These are phyloP conservation scores for Dendrobium officinale DNA, from an alignment of 106 monocot species.

Conservation along the genomic window DNA sequence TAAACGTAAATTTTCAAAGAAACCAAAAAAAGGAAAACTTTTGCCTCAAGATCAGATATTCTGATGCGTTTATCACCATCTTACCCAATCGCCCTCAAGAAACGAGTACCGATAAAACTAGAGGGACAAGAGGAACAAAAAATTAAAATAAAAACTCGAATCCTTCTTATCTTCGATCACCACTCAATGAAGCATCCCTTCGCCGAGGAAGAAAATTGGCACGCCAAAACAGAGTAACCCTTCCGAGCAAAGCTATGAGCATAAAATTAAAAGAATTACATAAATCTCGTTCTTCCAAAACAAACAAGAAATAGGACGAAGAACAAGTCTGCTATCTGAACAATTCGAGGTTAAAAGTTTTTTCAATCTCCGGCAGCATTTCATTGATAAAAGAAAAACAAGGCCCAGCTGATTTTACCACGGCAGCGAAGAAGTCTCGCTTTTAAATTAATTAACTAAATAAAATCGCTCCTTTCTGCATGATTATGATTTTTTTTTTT, in stretches of 20 bases:
- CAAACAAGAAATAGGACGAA: not conserved
- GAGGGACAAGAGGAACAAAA: not conserved
- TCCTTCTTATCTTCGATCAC: not conserved
- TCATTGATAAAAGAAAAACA: not conserved
- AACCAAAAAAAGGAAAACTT: not conserved
- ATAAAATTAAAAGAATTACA: not conserved
- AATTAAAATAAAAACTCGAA: not conserved
- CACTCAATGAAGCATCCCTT: not conserved
- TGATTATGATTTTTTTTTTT: no score
- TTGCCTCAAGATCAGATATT: not conserved
- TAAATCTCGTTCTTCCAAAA: not conserved
- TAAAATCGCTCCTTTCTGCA: no score
- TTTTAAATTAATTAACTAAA: no score
- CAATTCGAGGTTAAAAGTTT: not conserved
- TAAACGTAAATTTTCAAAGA: not conserved
- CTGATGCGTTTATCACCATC: not conserved
- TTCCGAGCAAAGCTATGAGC: not conserved
- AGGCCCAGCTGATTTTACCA: not conserved
- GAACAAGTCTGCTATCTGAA: not conserved
- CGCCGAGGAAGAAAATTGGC: not conserved
- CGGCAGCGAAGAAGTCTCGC: not conserved
- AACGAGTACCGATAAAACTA: not conserved
- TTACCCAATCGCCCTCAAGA: not conserved
- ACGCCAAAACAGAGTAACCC: not conserved
- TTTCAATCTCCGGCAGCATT: not conserved